Conservation (phyloP, 2,329 filamentous ascomycete genomes). For the Bipolaris victoriae region DNA sequence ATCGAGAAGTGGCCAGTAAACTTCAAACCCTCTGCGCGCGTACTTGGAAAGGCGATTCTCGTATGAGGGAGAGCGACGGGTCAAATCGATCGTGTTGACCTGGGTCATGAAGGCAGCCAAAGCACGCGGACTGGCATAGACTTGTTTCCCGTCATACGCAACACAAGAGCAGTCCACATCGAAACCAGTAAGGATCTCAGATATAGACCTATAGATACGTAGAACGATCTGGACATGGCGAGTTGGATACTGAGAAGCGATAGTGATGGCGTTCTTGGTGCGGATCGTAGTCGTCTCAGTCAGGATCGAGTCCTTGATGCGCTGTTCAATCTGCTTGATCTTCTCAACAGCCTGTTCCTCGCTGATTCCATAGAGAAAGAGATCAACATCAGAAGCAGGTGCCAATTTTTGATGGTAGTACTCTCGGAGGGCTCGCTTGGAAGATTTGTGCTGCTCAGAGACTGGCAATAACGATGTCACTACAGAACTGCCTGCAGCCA, state of each 20-base stretch:
- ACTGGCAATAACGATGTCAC: slow-evolving; percentile 76
- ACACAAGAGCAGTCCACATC: slow-evolving; percentile 85
- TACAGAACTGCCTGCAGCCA: slow-evolving; percentile 81
- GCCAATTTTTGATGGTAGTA: slow-evolving; percentile 85
- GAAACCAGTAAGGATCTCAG: slow-evolving; percentile 85
- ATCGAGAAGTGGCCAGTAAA: slow-evolving; percentile 78
- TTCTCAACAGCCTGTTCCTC: slow-evolving; percentile 81
- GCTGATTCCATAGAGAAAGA: slow-evolving; percentile 81
- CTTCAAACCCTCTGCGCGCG: slow-evolving; percentile 81
- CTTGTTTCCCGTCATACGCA: slow-evolving; percentile 80
- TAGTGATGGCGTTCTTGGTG: slow-evolving; percentile 87
- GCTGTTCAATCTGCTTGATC: slow-evolving; percentile 79
- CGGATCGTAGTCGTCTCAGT: slow-evolving; percentile 83
- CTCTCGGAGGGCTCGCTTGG: slow-evolving; percentile 51
- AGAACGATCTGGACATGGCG: slow-evolving; percentile 87
- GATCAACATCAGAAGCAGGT: slow-evolving; percentile 83
- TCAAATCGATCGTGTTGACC: slow-evolving; percentile 79
- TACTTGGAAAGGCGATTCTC: slow-evolving; percentile 85
- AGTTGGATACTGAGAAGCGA: slow-evolving; percentile 81
- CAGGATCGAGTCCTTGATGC: slow-evolving; percentile 77
- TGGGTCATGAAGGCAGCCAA: slow-evolving; percentile 82
- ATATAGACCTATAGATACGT: slow-evolving; percentile 81
- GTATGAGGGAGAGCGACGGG: slow-evolving; percentile 81
- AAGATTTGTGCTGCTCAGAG: slow-evolving; percentile 57
- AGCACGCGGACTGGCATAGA: slow-evolving; percentile 79